phyloP scores from a whole-genome alignment of 2,329 filamentous ascomycete species.

The Orbilia oligospora region DNA sequence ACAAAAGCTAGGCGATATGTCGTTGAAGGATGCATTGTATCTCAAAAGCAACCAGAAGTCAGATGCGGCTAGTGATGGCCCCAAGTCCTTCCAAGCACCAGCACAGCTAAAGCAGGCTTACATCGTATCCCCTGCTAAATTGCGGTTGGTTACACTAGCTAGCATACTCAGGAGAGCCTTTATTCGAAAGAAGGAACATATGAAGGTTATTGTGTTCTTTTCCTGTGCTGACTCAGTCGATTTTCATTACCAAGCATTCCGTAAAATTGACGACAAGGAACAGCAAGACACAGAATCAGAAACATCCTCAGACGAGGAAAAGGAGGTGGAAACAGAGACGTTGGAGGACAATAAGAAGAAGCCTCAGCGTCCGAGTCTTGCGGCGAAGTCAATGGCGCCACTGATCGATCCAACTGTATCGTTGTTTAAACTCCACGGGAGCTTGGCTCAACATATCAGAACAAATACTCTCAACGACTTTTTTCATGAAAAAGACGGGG shows the following conservation, averaged over 20 bases:
- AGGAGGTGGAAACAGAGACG: slow-evolving; percentile 62
- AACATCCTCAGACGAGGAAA: slow-evolving; percentile 61
- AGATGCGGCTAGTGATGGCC: slow-evolving; percentile 69
- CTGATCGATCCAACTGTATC: slow-evolving; percentile 80
- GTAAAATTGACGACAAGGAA: neutral
- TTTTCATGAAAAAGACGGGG: slow-evolving; percentile 79
- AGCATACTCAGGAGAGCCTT: slow-evolving; percentile 89
- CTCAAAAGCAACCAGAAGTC: slow-evolving; percentile 72
- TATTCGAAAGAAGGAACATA: slow-evolving; percentile 87
- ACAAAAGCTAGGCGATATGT: slow-evolving; percentile 92
- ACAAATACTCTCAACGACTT: slow-evolving; percentile 89
- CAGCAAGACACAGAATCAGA: slow-evolving; percentile 64
- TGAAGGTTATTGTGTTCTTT: slow-evolving; percentile 97
- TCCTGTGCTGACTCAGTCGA: slow-evolving; percentile 97
- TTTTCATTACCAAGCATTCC: slow-evolving; percentile 91
- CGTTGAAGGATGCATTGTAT: slow-evolving; percentile 90
- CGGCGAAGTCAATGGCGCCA: slow-evolving; percentile 71
- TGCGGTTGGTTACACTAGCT: slow-evolving; percentile 88
- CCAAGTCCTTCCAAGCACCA: slow-evolving; percentile 81
- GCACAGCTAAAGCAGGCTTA: slow-evolving; percentile 95
- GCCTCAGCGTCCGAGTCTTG: slow-evolving; percentile 55
- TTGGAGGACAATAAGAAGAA: slow-evolving; percentile 63
- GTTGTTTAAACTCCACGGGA: slow-evolving; percentile 90
- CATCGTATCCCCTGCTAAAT: slow-evolving; percentile 86
- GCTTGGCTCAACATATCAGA: slow-evolving; percentile 86